These are phyloP conservation scores for Lunularia cruciata DNA, from an alignment of 225 moss, liverwort and hornwort genomes.

Conservation along the genomic window DNA sequence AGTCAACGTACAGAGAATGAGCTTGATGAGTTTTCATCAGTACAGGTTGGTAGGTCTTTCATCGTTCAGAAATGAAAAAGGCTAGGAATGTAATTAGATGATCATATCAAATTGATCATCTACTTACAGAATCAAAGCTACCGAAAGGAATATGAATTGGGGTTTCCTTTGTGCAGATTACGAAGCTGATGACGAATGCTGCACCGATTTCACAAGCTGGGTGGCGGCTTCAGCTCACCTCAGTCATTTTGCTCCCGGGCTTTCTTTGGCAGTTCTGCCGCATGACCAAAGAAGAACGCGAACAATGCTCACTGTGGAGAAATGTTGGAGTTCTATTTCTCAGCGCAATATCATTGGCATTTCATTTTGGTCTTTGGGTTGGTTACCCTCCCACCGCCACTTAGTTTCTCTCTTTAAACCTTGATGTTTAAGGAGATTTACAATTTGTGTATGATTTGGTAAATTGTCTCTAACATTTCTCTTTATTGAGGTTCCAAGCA, in stretches of 20 bases:
- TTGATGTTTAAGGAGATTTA: too few relatives aligned
- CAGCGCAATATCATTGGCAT: constrained; percentile 14
- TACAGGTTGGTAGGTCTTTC: too few relatives aligned
- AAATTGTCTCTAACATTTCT: background rate
- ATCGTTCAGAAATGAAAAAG: too few relatives aligned
- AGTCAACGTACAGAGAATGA: too few relatives aligned
- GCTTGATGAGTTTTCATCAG: too few relatives aligned
- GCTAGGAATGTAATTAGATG: too few relatives aligned
- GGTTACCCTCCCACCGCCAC: background rate
- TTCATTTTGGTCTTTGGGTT: constrained; percentile 36
- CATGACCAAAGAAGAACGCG: constrained; percentile 20
- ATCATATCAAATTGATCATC: too few relatives aligned
- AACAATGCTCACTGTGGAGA: background rate
- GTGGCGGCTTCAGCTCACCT: constrained; percentile 44
- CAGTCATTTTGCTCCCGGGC: constrained; percentile 30
- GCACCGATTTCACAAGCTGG: constrained; percentile 33
- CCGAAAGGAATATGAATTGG: too few relatives aligned
- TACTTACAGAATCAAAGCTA: too few relatives aligned
- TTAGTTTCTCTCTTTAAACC: background rate
- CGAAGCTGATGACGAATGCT: constrained; percentile 23
- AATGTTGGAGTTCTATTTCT: constrained; percentile 23
- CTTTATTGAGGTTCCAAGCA: background rate
- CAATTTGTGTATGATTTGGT: background rate
- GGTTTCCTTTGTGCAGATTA: constrained; percentile 21
- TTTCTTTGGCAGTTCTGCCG: constrained; percentile 31